phyloP scores from a whole-genome alignment of 352 stramenopile species.

The Globisporangium paroecandrum region DNA sequence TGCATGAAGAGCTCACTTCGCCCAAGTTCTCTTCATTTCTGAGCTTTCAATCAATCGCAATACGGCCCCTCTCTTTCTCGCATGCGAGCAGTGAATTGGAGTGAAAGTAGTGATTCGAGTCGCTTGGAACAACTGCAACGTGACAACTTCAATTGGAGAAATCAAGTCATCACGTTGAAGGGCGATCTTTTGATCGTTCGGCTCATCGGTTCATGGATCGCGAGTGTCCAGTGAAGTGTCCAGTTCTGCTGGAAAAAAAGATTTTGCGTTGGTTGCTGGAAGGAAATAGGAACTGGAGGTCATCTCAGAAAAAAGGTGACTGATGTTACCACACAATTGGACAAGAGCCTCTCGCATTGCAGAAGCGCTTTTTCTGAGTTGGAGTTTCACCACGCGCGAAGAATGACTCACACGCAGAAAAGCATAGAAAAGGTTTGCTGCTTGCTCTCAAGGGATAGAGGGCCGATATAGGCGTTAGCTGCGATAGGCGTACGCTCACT shows the following conservation, averaged over 20 bases:
- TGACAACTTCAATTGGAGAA: neutral
- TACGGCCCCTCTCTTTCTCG: too few relatives aligned
- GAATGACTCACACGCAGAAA: neutral
- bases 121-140: neutral
- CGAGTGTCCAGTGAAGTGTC: neutral
- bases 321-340: neutral
- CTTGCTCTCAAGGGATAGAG: neutral
- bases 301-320: neutral
- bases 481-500: neutral
- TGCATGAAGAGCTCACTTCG: neutral
- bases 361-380: neutral
- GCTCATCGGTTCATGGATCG: neutral
- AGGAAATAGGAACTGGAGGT: neutral
- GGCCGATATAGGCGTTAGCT: neutral
- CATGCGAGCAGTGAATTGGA: neutral
- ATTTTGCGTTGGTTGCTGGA: neutral
- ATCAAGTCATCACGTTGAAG: neutral
- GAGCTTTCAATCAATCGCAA: neutral
- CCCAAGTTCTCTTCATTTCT: neutral
- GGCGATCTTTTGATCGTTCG: neutral
- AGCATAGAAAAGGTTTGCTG: neutral
- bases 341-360: neutral
- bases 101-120: neutral
- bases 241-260: neutral
- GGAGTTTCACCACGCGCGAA: neutral